Evolutionary conservation across 1,139 yeast genomes (phyloP), one percentile per base, ranked within the genome.

Genomic region (Taiozyma sp.): DNA sequence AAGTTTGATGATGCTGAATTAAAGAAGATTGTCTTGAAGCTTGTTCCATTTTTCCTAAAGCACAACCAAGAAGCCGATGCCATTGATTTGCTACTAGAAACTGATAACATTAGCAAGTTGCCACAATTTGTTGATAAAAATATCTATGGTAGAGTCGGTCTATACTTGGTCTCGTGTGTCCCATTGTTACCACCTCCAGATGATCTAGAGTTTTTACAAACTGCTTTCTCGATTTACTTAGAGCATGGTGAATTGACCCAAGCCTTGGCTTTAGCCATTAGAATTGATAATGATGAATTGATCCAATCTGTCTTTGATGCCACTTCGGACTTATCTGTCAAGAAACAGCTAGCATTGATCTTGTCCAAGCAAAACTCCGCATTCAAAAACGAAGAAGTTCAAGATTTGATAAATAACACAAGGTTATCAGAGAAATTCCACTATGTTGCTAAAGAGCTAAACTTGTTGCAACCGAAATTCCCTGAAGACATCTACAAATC

Each of bases 61-160:
- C 98, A 93, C 71, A 93, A 95, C 67, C 99, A 97, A 39, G 99
- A 95, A 71, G 97, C 97, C 10, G 99, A 93, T 68, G 99, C 99
- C 1, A 96, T 93, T 32, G 99, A 93, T 71, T 75, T 93, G 61
- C 76, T 95, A 59, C 75, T 91, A 54, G 99, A 93, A 70, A 81
- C 93, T 53, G 99, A 93, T 70, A 77, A 84, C 51, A 87, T 93
- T 62, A 96, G 89, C 64, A 81, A 83, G 65, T 75, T 95, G 57
- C 85, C 95, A 9, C 81, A 84, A 58, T 89, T 80, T 69, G 96
- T 92, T 52, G 99, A 93, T 68, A 86, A 84, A 57, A 79, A 84
- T 65, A 89, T 96, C 7, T 92, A 78, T 67, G 83, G 83, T 48
- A 83, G 99, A 68, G 98, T 92, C 29, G 92, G 99, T 67, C 81